Percentiles rank a stretch among this genome's conserved stretches.
Conservation (phyloP, 768 basidiomycete species). For the Boletus barrowsii region DNA sequence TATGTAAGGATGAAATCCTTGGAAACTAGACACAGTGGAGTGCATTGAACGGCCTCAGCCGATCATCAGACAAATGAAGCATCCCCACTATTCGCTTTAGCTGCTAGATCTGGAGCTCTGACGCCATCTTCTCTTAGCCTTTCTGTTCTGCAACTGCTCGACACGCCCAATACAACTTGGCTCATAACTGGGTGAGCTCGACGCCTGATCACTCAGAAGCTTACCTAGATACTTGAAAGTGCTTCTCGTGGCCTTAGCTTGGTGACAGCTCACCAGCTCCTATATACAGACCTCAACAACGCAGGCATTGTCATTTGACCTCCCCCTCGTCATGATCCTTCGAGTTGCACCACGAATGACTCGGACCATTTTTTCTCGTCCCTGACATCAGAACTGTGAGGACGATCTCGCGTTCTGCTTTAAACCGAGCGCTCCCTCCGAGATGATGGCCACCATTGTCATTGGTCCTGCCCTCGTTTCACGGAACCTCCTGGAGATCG, state of each 20-base stretch:
- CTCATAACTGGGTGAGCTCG: constrained; percentile 6
- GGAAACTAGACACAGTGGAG: no score
- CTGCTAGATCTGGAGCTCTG: no score
- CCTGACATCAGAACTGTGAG: constrained; percentile 13
- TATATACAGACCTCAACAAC: constrained; percentile 32
- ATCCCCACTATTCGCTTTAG: no score
- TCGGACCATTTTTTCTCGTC: no score
- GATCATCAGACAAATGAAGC: no score
- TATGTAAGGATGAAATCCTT: no score
- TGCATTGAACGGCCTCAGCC: no score
- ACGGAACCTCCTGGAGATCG: constrained; percentile 32
- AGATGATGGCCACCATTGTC: constrained; percentile 30
- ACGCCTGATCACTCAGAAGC: not conserved
- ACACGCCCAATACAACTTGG: constrained; percentile 5
- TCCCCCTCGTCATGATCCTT: not conserved
- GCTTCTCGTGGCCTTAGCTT: constrained; percentile 15
- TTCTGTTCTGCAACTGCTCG: no score
- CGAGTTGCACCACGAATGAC: not conserved
- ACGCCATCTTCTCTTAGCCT: no score
- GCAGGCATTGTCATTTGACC: constrained; percentile 34
- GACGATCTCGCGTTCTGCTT: constrained; percentile 29
- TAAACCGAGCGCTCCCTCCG: constrained; percentile 11
- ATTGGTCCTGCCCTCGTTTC: constrained; percentile 31
- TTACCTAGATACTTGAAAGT: no score
- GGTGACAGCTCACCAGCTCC: constrained; percentile 10